A percentile compares a stretch with the other conserved stretches of the same genome.
These are phyloP conservation scores for Albophoma yamanashiensis DNA, from an alignment of 2,329 filamentous ascomycete species.

Conservation along the genomic window DNA sequence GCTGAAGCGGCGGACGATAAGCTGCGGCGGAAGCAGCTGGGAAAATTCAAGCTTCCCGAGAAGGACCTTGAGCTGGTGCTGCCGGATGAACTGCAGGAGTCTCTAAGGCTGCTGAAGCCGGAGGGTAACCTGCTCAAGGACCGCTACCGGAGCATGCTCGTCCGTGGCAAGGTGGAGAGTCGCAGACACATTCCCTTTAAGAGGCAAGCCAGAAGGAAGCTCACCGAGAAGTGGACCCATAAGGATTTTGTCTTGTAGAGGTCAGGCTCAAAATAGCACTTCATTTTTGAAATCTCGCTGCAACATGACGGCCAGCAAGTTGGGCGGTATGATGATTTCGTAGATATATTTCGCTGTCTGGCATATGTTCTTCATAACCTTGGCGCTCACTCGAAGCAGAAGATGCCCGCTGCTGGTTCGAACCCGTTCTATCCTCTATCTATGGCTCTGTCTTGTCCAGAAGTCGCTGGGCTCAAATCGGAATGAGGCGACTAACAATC, in stretches of 20 bases:
- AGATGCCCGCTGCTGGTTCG: not conserved
- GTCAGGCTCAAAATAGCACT: not conserved
- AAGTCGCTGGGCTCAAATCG: not conserved
- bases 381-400: not conserved
- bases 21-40: constrained; percentile 62
- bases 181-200: constrained; percentile 68
- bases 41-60: constrained; percentile 63
- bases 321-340: not conserved
- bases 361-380: not conserved
- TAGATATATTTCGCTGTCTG: not conserved
- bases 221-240: constrained; percentile 94
- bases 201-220: constrained; percentile 70
- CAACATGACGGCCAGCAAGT: not conserved
- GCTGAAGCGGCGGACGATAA: constrained; percentile 50
- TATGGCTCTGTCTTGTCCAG: not conserved
- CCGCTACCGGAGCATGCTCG: constrained; percentile 76
- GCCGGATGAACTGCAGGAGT: constrained; percentile 73
- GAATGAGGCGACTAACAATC: not conserved
- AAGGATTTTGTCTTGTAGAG: constrained; percentile 63
- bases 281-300: not conserved
- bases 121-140: constrained; percentile 95
- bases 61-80: constrained; percentile 73
- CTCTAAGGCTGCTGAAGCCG: constrained; percentile 72
- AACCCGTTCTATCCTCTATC: not conserved
- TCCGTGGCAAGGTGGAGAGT: constrained; percentile 81